Evolutionary conservation across 768 basidiomycete genomes (phyloP).

Genomic region (Rhizopogon salebrosus): DNA sequence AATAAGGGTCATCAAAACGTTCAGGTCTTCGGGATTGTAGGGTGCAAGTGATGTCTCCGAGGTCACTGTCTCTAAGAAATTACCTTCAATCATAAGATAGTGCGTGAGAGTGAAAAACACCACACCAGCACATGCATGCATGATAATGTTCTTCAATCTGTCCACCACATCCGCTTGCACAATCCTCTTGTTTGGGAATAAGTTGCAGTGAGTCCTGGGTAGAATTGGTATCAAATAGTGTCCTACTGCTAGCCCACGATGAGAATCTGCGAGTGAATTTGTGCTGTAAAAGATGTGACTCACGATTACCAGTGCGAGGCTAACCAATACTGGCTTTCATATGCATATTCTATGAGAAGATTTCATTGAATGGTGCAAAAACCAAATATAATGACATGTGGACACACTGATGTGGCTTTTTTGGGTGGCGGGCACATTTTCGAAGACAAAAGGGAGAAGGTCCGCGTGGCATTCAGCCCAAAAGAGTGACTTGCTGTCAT

Average conservation of each 20-base stretch:
- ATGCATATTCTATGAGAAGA: constrained; percentile 11
- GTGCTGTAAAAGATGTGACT: no score
- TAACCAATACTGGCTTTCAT: constrained; percentile 24
- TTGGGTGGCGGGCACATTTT: constrained; percentile 32
- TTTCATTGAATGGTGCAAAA: background rate
- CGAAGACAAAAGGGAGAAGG: constrained; percentile 23
- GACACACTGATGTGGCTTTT: constrained; percentile 36
- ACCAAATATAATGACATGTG: background rate
- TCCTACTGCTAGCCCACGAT: background rate
- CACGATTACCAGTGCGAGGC: background rate
- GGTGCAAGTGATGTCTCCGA: constrained; percentile 11
- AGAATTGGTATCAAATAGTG: background rate
- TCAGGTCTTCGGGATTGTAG: constrained; percentile 7
- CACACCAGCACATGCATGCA: constrained; percentile 5
- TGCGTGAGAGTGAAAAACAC: no score
- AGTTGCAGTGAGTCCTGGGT: constrained; percentile 21
- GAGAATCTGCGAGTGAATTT: background rate
- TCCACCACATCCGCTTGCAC: background rate
- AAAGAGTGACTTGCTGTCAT: constrained; percentile 36
- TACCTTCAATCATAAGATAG: no score
- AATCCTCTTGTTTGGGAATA: constrained; percentile 4
- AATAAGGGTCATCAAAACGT: constrained; percentile 7
- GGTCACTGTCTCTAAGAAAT: constrained; percentile 12
- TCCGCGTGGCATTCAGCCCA: constrained; percentile 37
- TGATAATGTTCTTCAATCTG: constrained; percentile 1